Evolutionary conservation across 805 yeast species (phyloP).

Genomic region (Sugiyamaella lignohabitans): DNA sequence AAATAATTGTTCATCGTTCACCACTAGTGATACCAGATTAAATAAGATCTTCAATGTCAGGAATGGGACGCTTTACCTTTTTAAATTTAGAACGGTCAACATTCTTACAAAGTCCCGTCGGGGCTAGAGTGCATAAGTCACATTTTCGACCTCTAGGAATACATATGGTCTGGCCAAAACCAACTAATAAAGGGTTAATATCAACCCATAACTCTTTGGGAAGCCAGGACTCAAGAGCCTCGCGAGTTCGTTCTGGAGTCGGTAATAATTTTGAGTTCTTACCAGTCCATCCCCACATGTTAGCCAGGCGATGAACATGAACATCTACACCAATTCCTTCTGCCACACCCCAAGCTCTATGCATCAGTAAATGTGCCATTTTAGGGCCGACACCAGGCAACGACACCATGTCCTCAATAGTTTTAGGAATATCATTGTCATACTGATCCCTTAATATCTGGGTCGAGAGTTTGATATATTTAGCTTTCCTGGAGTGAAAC

Average conservation of each 20-base stretch:
- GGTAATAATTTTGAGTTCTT: slow-evolving; percentile 31
- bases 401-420: slow-evolving; percentile 54
- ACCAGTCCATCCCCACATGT: slow-evolving; percentile 72
- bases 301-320: slow-evolving; percentile 75
- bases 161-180: slow-evolving; percentile 89
- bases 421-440: slow-evolving; percentile 66
- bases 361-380: slow-evolving; percentile 80
- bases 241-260: slow-evolving; percentile 75
- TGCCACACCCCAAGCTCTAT: slow-evolving; percentile 69
- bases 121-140: slow-evolving; percentile 57
- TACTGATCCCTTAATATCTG: slow-evolving; percentile 44
- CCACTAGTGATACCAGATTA: too few relatives aligned
- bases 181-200: slow-evolving; percentile 79
- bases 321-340: slow-evolving; percentile 93
- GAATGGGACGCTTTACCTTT: background rate
- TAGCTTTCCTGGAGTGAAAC: slow-evolving; percentile 75
- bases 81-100: slow-evolving; percentile 1
- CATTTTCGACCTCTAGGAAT: slow-evolving; percentile 62
- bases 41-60: slow-evolving; percentile 13
- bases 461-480: slow-evolving; percentile 57
- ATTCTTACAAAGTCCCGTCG: slow-evolving; percentile 43
- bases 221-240: slow-evolving; percentile 64
- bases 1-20: background rate
- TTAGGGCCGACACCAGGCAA: slow-evolving; percentile 95
- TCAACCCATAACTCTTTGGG: slow-evolving; percentile 73